A percentile compares a stretch with the other conserved stretches of the same genome.
phyloP scores from a whole-genome alignment of 2,329 filamentous ascomycete species.

The Sordariomycetes sp. region DNA sequence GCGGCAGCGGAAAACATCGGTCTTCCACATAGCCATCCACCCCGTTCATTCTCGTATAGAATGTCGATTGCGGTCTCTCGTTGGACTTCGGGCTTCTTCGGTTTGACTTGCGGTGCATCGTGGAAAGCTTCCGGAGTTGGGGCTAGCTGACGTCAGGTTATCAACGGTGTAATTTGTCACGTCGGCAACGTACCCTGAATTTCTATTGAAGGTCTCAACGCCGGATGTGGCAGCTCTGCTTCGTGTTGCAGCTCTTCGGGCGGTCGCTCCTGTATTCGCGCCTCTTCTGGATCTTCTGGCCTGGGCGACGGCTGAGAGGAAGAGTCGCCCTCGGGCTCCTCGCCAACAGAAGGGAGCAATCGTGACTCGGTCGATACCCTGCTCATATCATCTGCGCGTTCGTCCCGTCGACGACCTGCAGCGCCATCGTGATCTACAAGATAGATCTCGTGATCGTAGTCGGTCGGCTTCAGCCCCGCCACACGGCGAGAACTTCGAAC shows the following conservation, averaged over 20 bases:
- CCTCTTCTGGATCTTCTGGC: background rate
- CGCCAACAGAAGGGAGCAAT: slow-evolving; percentile 11
- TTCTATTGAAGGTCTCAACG: slow-evolving; percentile 20
- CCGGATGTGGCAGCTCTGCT: slow-evolving; percentile 9
- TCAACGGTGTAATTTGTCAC: background rate
- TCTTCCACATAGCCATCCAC: slow-evolving; percentile 79
- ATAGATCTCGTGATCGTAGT: slow-evolving; percentile 63
- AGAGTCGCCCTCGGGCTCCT: slow-evolving; percentile 3
- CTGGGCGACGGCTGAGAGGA: background rate
- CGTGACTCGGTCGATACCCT: slow-evolving; percentile 14
- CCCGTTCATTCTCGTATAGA: slow-evolving; percentile 91
- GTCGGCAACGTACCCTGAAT: slow-evolving; percentile 15
- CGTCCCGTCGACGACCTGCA: background rate
- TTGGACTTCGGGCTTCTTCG: slow-evolving; percentile 20
- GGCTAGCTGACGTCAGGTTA: slow-evolving; percentile 12
- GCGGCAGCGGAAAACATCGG: slow-evolving; percentile 84
- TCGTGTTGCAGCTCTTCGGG: slow-evolving; percentile 1
- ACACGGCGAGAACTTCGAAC: slow-evolving; percentile 34
- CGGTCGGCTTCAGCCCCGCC: slow-evolving; percentile 43
- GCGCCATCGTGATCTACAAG: slow-evolving; percentile 49
- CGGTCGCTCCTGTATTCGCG: slow-evolving; percentile 2
- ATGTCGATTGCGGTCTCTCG: slow-evolving; percentile 65
- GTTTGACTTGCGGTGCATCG: slow-evolving; percentile 22
- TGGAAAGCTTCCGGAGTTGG: slow-evolving; percentile 17
- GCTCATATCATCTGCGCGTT: slow-evolving; percentile 5